A percentile compares a stretch with the other conserved stretches of the same genome.
Evolutionary conservation across 768 basidiomycete species (phyloP).

Genomic region (Tulasnella sp.): DNA sequence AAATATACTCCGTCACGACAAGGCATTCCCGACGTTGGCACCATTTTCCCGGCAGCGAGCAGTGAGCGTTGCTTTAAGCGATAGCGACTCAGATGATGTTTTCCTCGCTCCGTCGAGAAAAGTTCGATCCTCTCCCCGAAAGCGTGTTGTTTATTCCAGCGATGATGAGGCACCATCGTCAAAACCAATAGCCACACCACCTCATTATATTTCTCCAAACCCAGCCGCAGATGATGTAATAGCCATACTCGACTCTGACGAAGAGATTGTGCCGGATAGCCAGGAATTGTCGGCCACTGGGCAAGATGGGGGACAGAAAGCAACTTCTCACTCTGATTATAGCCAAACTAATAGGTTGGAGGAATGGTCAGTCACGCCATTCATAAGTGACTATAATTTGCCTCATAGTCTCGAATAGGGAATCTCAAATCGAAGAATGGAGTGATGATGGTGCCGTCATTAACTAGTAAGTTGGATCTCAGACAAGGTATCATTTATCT

Average conservation of each 20-base stretch:
- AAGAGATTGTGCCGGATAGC: constrained; percentile 9
- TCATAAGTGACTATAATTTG: too few relatives aligned
- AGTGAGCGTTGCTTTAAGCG: neutral
- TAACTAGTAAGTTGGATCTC: neutral
- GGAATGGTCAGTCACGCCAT: too few relatives aligned
- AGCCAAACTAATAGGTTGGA: too few relatives aligned
- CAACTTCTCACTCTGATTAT: too few relatives aligned
- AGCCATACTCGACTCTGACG: neutral
- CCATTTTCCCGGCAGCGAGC: neutral
- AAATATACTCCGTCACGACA: neutral
- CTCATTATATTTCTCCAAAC: neutral
- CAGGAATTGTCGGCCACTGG: too few relatives aligned
- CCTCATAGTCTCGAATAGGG: too few relatives aligned
- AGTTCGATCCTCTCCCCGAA: constrained; percentile 9
- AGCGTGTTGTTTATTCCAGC: constrained; percentile 2
- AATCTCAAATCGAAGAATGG: constrained; percentile 1
- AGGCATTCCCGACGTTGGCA: neutral
- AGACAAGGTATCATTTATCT: neutral
- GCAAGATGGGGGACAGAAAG: too few relatives aligned
- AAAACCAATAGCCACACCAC: neutral
- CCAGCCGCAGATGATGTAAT: neutral
- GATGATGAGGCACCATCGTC: neutral
- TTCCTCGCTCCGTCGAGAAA: neutral
- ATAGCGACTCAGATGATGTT: neutral
- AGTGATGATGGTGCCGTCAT: constrained; percentile 3